Evolutionary conservation across 805 yeast genomes (phyloP), one percentile per base, ranked within the genome.

Genomic region (Sugiyamaella marilandica): DNA sequence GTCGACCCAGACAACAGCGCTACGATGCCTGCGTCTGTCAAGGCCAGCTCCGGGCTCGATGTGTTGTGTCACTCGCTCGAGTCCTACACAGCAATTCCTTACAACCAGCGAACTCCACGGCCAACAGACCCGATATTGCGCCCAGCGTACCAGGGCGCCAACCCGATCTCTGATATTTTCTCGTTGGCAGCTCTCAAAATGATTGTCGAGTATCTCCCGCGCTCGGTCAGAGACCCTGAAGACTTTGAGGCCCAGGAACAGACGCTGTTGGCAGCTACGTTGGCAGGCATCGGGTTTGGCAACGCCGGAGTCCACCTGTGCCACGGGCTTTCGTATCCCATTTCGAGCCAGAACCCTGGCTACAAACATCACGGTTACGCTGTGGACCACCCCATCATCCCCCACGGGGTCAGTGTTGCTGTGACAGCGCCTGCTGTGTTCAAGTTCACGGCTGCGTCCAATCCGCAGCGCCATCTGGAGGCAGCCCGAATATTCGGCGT

Each of bases 221-320:
- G 73, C 19, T 65, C 74, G 1, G 72, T 68, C 52, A 56, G 59
- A 16, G 70, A 74, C 52, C 74, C 76, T 34, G 69, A 62, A n/a
- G 76, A 73, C 56, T 54, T 47, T 39, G 74, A 66, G 51, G 77
- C 77, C 18, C 74, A 73, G 58, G 71, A 70, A 51, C 65, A 74
- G 53, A 71, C 72, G 70, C 65, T 74, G 37, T 63, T 73, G 29
- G 77, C 76, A 3, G 75, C 76, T 24, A 73, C 75, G 21, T 64
- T 73, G 31, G 77, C 76, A 5, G 77, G 77, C 16, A 68, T 74
- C 51, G 77, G 77, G 21, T 74, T 74, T 59, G 76, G 75, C 41
- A 73, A 73, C 49, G 77, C 77, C 19, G 72, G 77, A 49, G 72
- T 74, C 53, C 72, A 74, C 63, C 59, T 74, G 52, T 67, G 77